Evolutionary conservation across 139 green algal genomes (phyloP).

Genomic region (Yamagishiella unicocca): DNA sequence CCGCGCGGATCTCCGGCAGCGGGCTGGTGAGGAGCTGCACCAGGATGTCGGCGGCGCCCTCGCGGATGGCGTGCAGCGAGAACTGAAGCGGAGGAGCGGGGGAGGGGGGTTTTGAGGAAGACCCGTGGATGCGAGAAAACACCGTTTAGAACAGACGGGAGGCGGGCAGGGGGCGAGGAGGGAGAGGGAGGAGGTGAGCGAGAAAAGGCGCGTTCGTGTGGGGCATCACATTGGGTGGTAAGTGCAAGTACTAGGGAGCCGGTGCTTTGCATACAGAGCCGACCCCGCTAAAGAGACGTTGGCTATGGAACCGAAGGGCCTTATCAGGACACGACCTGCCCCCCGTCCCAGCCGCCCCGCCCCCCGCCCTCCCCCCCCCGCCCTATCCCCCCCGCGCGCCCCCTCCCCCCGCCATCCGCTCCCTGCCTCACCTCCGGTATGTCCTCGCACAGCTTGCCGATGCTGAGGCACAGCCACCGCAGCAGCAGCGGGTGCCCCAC

Average conservation of each 20-base stretch:
- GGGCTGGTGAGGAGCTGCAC: conserved; percentile 69
- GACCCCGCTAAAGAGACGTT: neutral
- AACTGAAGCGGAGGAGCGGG: conserved; percentile 22
- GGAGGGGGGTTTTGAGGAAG: neutral
- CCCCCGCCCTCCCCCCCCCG: neutral
- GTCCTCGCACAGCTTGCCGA: conserved; percentile 89
- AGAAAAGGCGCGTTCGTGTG: neutral
- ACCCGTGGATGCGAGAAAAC: neutral
- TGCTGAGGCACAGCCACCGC: conserved; percentile 93
- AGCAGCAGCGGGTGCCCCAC: conserved; percentile 77
- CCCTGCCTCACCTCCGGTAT: conserved; percentile 61
- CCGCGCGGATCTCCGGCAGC: conserved; percentile 86
- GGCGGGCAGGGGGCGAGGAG: neutral
- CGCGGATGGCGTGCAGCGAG: conserved; percentile 64
- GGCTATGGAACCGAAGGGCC: neutral
- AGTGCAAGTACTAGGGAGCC: neutral
- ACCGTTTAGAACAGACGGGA: neutral
- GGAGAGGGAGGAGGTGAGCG: neutral
- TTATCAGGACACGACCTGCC: neutral
- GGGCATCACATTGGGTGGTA: neutral
- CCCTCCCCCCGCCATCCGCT: neutral
- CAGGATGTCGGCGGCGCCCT: conserved; percentile 69
- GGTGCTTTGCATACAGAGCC: neutral
- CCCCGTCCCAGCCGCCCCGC: neutral
- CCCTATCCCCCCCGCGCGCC: neutral